phyloP scores from a whole-genome alignment of 192 early-diverging fungal species.

The Coemansia pectinata region DNA sequence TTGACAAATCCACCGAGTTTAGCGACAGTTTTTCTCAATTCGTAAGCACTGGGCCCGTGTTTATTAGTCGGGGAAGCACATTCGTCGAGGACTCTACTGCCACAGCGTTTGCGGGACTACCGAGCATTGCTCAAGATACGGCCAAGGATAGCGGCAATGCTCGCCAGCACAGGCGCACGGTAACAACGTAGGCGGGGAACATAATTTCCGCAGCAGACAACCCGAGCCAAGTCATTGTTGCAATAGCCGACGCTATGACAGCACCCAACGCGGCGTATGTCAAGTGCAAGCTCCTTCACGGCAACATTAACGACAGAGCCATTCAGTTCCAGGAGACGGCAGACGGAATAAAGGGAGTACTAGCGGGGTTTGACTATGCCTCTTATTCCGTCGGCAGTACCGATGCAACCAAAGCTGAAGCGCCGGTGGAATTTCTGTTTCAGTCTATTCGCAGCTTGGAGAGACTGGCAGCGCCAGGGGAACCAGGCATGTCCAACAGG shows the following conservation, averaged over 20 bases:
- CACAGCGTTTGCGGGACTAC: neutral
- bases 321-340: neutral
- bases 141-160: neutral
- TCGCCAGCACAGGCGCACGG: neutral
- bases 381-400: neutral
- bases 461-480: neutral
- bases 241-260: neutral
- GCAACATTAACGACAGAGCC: neutral
- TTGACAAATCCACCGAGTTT: neutral
- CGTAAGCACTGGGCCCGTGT: neutral
- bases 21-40: neutral
- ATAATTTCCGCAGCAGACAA: neutral
- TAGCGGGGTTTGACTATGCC: neutral
- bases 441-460: slow-evolving; percentile 25
- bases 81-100: neutral
- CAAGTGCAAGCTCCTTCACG: neutral
- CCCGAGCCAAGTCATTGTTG: neutral
- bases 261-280: neutral
- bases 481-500: neutral
- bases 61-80: neutral
- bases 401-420: no score
- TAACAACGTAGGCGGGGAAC: neutral
- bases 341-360: neutral
- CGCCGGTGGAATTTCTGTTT: no score
- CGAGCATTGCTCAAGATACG: neutral